Evolutionary conservation across 2,329 filamentous ascomycete species (phyloP), one percentile per base, ranked within the genome.

Genomic region (Hypoxylon sp.): DNA sequence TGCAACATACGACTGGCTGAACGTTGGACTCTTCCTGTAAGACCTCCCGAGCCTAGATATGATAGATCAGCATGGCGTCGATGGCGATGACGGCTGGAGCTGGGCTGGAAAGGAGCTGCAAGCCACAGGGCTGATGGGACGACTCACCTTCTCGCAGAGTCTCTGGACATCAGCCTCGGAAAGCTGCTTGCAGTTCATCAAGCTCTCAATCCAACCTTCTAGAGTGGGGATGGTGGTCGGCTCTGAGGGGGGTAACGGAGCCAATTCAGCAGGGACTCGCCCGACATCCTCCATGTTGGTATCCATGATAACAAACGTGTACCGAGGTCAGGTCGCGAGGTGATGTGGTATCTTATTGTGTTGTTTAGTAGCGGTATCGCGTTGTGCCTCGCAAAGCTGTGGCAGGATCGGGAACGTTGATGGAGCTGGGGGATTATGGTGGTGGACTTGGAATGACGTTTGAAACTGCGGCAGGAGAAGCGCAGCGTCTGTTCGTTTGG

Each of bases 261-360:
- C 89, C 76, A 97, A 83, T 79, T 92, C 92, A 80, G 93, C 88
- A 73, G 94, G 92, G 78, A 92, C 90, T 83, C 94, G 93, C 78
- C 92, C 92, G 76, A 97, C 94, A 81, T 99, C 96, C 86, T 98
- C 95, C 96, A 99, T 99, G 83, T 97, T 97, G 79, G 94, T 97
- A 83, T 99, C 95, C 94, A 98, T 97, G 73, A 63, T 80, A 74
- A 60, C 35, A 62, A 3, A 50, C 24, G 65, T 51, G 13, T 3
- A 39, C 46, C 54, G 52, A 60, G n/a, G 13, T 63, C 17, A 48
- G 42, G 61, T 60, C 24, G 50, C 14, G 29, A 26, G 14, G 31
- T 37, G 50, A 22, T 17, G 39, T 51, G 33, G 55, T 61, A 58
- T 62, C n/a, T 35, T 58, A 48, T 64, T 33, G 54, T 46, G 19